Percentiles rank a stretch among this genome's conserved stretches.
Evolutionary conservation across 768 basidiomycete genomes (phyloP).

Genomic region (Termitomyces sp.): DNA sequence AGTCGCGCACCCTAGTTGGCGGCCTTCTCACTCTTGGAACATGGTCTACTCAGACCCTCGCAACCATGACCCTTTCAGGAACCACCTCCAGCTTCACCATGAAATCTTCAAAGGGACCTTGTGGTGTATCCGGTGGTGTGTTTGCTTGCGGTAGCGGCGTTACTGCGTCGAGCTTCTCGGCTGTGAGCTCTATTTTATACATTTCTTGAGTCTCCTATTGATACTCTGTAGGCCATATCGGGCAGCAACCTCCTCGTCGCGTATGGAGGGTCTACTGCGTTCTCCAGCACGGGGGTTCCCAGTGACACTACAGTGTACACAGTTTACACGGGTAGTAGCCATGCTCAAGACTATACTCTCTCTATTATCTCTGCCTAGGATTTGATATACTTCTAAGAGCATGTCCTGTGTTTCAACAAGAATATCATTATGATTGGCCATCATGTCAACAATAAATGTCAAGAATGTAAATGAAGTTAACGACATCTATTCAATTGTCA

Average conservation of each 20-base stretch:
- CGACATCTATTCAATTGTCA: not conserved
- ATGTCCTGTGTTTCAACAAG: not conserved
- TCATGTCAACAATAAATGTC: not conserved
- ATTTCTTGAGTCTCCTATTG: not conserved
- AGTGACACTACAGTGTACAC: conserved; percentile 42
- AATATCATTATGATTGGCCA: not conserved
- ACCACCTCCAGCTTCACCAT: conserved; percentile 50
- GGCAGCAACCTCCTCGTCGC: conserved; percentile 46
- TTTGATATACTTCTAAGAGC: not conserved
- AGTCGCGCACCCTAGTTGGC: conserved; percentile 34
- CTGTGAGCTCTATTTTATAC: conserved; percentile 32
- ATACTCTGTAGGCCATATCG: conserved; percentile 37
- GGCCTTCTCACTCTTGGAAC: conserved; percentile 54
- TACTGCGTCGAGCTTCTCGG: conserved; percentile 43
- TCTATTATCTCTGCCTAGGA: conserved; percentile 31
- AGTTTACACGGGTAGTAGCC: conserved; percentile 33
- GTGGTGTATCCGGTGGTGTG: conserved; percentile 42
- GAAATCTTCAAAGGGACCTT: conserved; percentile 55
- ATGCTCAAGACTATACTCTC: conserved; percentile 33
- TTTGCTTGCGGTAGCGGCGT: conserved; percentile 53
- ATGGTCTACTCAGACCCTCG: conserved; percentile 59
- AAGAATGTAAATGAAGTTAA: too few relatives aligned
- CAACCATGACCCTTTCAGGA: conserved; percentile 50
- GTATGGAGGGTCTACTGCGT: conserved; percentile 44
- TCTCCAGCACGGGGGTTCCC: conserved; percentile 47